Conservation (phyloP, 495 filamentous ascomycete genomes). For the Melanomma pulvis-pyrius region DNA sequence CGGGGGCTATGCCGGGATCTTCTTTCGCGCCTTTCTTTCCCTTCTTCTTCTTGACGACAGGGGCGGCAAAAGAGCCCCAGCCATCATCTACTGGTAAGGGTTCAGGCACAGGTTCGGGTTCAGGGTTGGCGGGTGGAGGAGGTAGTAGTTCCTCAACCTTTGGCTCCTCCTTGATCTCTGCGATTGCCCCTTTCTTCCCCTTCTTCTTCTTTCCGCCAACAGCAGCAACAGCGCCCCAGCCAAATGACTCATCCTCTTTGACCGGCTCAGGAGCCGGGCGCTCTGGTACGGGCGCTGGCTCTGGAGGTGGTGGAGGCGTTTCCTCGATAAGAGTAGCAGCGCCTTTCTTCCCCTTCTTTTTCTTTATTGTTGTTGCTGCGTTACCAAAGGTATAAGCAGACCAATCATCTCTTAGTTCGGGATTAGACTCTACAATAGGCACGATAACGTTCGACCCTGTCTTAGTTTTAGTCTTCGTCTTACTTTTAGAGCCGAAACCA, state of each 20-base stretch:
- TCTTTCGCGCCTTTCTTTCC: slow-evolving; percentile 22
- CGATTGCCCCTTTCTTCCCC: slow-evolving; percentile 29
- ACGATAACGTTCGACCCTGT: slow-evolving; percentile 8
- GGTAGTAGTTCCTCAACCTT: slow-evolving; percentile 30
- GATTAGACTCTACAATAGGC: neutral
- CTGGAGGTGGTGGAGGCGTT: slow-evolving; percentile 1
- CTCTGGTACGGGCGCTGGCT: slow-evolving; percentile 23
- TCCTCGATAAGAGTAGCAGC: slow-evolving; percentile 5
- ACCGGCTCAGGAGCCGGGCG: slow-evolving; percentile 4
- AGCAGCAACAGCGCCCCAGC: slow-evolving; percentile 9
- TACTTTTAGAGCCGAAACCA: slow-evolving; percentile 38
- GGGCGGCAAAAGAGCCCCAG: slow-evolving; percentile 18
- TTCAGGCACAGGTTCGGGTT: neutral
- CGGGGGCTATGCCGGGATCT: neutral
- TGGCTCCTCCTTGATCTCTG: slow-evolving; percentile 27
- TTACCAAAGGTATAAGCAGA: slow-evolving; percentile 12
- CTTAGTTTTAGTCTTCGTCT: slow-evolving; percentile 47
- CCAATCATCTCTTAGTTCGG: slow-evolving; percentile 19
- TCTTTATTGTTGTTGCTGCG: slow-evolving; percentile 30
- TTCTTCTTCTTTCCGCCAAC: slow-evolving; percentile 29
- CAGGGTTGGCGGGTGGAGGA: slow-evolving; percentile 9
- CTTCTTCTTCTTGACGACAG: slow-evolving; percentile 22
- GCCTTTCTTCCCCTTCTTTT: slow-evolving; percentile 43
- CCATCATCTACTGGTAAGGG: slow-evolving; percentile 5
- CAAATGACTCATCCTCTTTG: slow-evolving; percentile 26